These are phyloP conservation scores for Colletotrichum endophyticum DNA, from an alignment of 2,329 filamentous ascomycete species.

Conservation along the genomic window DNA sequence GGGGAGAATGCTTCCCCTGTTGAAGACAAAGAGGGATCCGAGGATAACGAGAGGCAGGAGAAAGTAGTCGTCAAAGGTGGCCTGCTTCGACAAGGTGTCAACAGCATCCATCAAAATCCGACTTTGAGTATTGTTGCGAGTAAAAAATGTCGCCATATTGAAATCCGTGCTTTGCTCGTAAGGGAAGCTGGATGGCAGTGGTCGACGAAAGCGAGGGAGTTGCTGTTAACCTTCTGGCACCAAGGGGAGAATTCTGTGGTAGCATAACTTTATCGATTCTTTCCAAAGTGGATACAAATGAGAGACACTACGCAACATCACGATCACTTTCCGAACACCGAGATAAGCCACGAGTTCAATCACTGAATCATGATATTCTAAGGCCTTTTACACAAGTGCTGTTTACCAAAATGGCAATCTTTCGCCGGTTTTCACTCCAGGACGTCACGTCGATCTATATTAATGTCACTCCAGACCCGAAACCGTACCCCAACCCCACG, in stretches of 20 bases:
- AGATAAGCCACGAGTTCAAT: neutral
- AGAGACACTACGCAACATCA: neutral
- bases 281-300: accelerated
- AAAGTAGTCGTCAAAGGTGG: neutral
- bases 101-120: neutral
- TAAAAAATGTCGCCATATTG: neutral
- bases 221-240: neutral
- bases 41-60: neutral
- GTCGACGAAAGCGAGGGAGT: neutral
- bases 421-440: neutral
- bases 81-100: neutral
- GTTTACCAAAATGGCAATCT: neutral
- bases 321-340: neutral
- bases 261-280: neutral
- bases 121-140: neutral
- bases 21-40: neutral
- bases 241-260: neutral
- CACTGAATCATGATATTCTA: neutral
- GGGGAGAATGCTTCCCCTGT: neutral
- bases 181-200: neutral
- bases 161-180: neutral
- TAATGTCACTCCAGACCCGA: neutral
- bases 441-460: neutral
- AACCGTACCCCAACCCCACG: neutral
- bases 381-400: neutral